These are phyloP conservation scores for Microascus cirrosus DNA, from an alignment of 2,329 filamentous ascomycete genomes.

Conservation along the genomic window DNA sequence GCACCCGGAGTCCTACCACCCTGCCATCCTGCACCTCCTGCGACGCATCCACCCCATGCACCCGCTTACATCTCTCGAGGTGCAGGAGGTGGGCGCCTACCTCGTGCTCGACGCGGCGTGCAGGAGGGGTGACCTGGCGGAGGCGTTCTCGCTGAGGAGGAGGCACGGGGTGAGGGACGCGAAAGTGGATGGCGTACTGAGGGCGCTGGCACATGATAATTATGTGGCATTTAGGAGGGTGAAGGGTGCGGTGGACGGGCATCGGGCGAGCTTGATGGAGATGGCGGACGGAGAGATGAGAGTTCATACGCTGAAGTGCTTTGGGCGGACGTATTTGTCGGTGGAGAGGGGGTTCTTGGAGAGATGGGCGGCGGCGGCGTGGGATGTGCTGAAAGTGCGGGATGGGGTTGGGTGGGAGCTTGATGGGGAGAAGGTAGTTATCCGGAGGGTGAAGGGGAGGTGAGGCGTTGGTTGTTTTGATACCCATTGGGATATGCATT, in stretches of 20 bases:
- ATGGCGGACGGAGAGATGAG: constrained; percentile 68
- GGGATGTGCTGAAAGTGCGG: constrained; percentile 56
- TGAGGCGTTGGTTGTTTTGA: constrained; percentile 11
- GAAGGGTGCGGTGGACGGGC: constrained; percentile 64
- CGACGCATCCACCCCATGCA: constrained; percentile 56
- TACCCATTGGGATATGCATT: background rate
- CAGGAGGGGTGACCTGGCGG: constrained; percentile 61
- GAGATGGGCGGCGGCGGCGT: constrained; percentile 54
- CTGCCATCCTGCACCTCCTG: constrained; percentile 72
- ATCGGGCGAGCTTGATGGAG: constrained; percentile 69
- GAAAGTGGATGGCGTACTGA: constrained; percentile 58
- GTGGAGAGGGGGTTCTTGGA: constrained; percentile 62
- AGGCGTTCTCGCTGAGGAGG: constrained; percentile 58
- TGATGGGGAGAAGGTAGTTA: constrained; percentile 62
- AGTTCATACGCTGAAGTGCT: constrained; percentile 71
- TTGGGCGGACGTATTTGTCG: constrained; percentile 69
- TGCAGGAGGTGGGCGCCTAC: constrained; percentile 71
- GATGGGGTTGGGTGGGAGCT: constrained; percentile 80
- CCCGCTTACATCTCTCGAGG: constrained; percentile 59
- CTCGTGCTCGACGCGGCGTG: constrained; percentile 83
- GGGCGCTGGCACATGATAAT: constrained; percentile 67
- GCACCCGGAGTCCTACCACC: constrained; percentile 81
- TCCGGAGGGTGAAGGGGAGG: constrained; percentile 45
- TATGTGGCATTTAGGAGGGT: constrained; percentile 69
- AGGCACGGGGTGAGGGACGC: constrained; percentile 51